Base-by-base conservation (phyloP, 495 filamentous ascomycete genomes). In the Talaromyces borbonicus region DNA sequence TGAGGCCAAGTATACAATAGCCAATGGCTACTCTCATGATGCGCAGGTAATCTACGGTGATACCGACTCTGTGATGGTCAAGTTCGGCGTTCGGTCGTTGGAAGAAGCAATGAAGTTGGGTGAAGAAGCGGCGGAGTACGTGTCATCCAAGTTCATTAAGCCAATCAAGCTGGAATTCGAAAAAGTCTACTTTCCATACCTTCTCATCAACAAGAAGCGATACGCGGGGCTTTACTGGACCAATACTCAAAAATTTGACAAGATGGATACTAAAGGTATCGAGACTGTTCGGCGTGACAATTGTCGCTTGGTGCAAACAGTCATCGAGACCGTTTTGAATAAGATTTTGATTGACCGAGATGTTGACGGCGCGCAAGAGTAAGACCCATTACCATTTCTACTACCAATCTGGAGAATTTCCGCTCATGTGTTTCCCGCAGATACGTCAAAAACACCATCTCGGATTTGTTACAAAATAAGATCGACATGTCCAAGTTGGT, bases 181-280 rank as follows among this genome's bases (percentile, higher is more conserved):
- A 58, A 99, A 99, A 64, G 92, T 99, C 2, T 99, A 99, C 63
- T 99, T 85, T 58, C 92, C 92, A 1, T 99, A 99, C 60, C 74
- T 99, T 25, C 72, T 99, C 32, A 99, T 99, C 78, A 99, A 99
- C 78, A 99, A 99, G 68, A 99, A 99, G 74, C 84, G 92, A 45
- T 99, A 99, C 53, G 92, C 92, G 9, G 92, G 92, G 25, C 69
- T 99, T 11, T 97, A 89, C 67, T 99, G 90, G 89, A 97, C 93
- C 15, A 88, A 83, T 36, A 77, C 92, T 0, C 77, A 87, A n/a
- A 95, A 93, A 60, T 89, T 80, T 53, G 92, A 99, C 71, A 99
- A 99, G 72, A 97, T 99, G 93, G 92, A 99, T 59, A 95, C 84
- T 53, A 99, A 99, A 62, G 92, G 92, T 72, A 96, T 99, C 53